These are phyloP conservation scores for Aspergillus pseudoviridinutans DNA, from an alignment of 2,329 filamentous ascomycete genomes.

Conservation along the genomic window DNA sequence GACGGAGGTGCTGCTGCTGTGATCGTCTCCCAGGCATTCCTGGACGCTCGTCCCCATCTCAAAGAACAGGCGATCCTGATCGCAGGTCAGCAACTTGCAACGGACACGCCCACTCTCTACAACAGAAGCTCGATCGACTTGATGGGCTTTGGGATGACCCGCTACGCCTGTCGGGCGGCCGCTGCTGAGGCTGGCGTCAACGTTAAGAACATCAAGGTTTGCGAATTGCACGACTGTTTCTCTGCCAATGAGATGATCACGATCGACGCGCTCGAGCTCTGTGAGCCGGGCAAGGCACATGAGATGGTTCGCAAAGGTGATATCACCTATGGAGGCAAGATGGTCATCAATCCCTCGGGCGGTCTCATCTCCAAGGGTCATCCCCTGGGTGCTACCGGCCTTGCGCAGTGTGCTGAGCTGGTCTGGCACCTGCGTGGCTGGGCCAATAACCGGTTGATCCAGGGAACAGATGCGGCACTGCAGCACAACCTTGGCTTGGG, in stretches of 20 bases:
- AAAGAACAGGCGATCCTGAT: constrained; percentile 79
- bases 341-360: constrained; percentile 88
- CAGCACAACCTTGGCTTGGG: constrained; percentile 94
- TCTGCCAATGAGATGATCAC: constrained; percentile 89
- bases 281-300: constrained; percentile 77
- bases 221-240: constrained; percentile 96
- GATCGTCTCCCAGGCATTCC: constrained; percentile 82
- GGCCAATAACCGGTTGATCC: constrained; percentile 81
- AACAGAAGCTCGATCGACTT: constrained; percentile 78
- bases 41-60: constrained; percentile 78
- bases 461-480: constrained; percentile 66
- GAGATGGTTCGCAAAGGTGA: constrained; percentile 82
- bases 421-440: constrained; percentile 94
- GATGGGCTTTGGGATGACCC: constrained; percentile 82
- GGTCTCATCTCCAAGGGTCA: constrained; percentile 96
- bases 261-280: constrained; percentile 80
- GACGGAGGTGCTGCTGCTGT: constrained; percentile 88
- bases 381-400: constrained; percentile 87
- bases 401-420: constrained; percentile 91
- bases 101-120: constrained; percentile 77
- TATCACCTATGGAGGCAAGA: constrained; percentile 81
- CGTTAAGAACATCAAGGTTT: constrained; percentile 70
- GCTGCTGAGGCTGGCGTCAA: constrained; percentile 63
- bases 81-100: constrained; percentile 82
- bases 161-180: constrained; percentile 65